phyloP scores from a whole-genome alignment of 2,329 filamentous ascomycete genomes.

The Thelonectria discophora region DNA sequence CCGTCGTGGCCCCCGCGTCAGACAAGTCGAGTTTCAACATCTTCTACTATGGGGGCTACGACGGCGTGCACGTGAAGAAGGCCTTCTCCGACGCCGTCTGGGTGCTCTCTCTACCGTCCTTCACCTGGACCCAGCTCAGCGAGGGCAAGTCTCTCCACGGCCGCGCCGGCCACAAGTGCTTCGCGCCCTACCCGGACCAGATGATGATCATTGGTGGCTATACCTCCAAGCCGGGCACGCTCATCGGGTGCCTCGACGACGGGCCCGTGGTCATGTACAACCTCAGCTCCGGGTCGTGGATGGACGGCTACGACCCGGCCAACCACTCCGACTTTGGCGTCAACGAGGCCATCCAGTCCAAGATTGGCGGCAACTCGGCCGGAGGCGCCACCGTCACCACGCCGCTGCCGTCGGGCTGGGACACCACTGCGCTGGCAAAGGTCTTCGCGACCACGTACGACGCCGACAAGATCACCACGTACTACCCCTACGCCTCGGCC shows the following conservation, averaged over 20 bases:
- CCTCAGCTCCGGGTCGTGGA: constrained; percentile 73
- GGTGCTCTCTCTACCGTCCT: constrained; percentile 81
- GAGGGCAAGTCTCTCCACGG: constrained; percentile 60
- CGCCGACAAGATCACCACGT: constrained; percentile 63
- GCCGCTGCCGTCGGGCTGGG: constrained; percentile 68
- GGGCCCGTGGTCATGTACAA: constrained; percentile 74
- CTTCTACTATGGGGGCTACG: constrained; percentile 84
- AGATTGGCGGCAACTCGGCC: constrained; percentile 72
- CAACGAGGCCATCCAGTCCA: constrained; percentile 67
- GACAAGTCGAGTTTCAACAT: constrained; percentile 82
- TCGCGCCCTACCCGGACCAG: constrained; percentile 79
- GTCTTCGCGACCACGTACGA: constrained; percentile 67
- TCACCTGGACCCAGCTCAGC: constrained; percentile 74
- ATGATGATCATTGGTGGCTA: constrained; percentile 83
- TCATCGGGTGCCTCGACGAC: constrained; percentile 58
- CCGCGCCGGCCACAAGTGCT: constrained; percentile 78
- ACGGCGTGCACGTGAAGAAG: constrained; percentile 54
- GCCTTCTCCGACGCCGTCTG: constrained; percentile 74
- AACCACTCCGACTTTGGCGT: constrained; percentile 73
- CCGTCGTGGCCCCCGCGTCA: constrained; percentile 75
- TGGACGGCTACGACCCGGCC: constrained; percentile 72
- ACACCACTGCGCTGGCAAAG: constrained; percentile 54
- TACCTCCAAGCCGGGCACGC: constrained; percentile 43
- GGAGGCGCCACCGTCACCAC: constrained; percentile 76
- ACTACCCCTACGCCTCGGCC: constrained; percentile 66